Percentiles rank a stretch among this genome's conserved stretches.
Conservation (phyloP, 306 rosid species). For the Glycine latifolia region DNA sequence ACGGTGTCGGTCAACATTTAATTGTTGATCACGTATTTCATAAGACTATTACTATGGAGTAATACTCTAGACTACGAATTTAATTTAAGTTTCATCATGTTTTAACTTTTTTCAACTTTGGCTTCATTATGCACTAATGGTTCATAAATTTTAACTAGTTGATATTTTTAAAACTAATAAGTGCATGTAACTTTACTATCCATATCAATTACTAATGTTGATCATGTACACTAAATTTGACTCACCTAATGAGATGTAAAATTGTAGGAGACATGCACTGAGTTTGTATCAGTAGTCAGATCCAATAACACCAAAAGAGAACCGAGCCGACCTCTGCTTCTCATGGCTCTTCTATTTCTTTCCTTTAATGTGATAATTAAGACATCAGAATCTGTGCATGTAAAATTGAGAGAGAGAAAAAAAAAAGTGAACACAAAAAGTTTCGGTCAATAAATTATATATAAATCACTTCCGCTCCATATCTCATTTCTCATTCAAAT, state of each 20-base stretch:
- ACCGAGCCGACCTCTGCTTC: slow-evolving; percentile 40
- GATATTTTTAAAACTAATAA: too few species aligned
- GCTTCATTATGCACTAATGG: neutral
- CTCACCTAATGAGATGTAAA: neutral
- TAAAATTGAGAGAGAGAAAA: neutral
- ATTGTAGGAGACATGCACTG: slow-evolving; percentile 20
- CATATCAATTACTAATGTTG: neutral
- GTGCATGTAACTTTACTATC: too few species aligned
- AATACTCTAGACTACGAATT: neutral
- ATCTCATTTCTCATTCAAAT: slow-evolving; percentile 38
- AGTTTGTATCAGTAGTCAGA: slow-evolving; percentile 27
- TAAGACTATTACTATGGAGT: neutral
- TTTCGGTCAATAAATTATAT: neutral
- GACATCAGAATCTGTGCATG: slow-evolving; percentile 47
- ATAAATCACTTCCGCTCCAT: neutral
- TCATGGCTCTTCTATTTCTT: slow-evolving; percentile 18
- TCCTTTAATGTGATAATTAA: slow-evolving; percentile 48
- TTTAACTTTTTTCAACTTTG: neutral
- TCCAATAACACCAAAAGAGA: slow-evolving; percentile 21
- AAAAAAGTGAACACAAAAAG: slow-evolving; percentile 13
- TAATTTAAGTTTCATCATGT: neutral
- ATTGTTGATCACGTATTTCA: slow-evolving; percentile 16
- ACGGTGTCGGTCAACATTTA: slow-evolving; percentile 37
- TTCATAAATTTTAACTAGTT: too few species aligned
- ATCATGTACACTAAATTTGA: neutral